Percentiles rank a stretch among this genome's conserved stretches.
phyloP scores from a whole-genome alignment of 768 basidiomycete species.

The Mycena polygramma region DNA sequence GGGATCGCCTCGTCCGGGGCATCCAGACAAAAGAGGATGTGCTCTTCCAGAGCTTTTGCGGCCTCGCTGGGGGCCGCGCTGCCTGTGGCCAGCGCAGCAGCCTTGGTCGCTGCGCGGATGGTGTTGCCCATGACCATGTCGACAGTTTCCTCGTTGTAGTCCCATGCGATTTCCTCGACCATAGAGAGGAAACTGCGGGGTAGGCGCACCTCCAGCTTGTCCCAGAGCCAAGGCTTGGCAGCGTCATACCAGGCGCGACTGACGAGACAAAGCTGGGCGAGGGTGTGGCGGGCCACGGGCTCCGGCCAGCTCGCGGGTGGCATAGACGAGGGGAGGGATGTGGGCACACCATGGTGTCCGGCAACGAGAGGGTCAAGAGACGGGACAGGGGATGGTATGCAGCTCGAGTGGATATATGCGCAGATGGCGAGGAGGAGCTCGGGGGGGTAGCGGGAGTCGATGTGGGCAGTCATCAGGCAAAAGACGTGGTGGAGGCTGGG shows the following conservation, averaged over 20 bases:
- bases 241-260: constrained; percentile 84
- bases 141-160: constrained; percentile 75
- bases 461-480: constrained; percentile 47
- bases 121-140: constrained; percentile 75
- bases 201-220: constrained; percentile 83
- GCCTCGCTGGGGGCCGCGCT: constrained; percentile 53
- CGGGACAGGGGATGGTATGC: constrained; percentile 64
- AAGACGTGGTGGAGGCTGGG: background rate
- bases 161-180: constrained; percentile 83
- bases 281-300: constrained; percentile 70
- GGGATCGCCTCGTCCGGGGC: constrained; percentile 80
- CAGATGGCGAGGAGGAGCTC: constrained; percentile 83
- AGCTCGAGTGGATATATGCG: constrained; percentile 75
- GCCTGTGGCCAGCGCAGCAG: constrained; percentile 69
- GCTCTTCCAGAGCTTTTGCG: constrained; percentile 68
- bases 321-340: constrained; percentile 78
- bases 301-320: constrained; percentile 82
- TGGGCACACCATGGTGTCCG: constrained; percentile 63
- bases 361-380: constrained; percentile 81
- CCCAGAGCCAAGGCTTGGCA: constrained; percentile 92
- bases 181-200: constrained; percentile 89
- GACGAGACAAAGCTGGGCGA: constrained; percentile 81
- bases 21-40: constrained; percentile 68
- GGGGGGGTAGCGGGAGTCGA: constrained; percentile 67
- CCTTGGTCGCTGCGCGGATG: constrained; percentile 75